Evolutionary conservation across 805 yeast species (phyloP), one percentile per base, ranked within the genome.

Genomic region (Hanseniaspora lachancei): DNA sequence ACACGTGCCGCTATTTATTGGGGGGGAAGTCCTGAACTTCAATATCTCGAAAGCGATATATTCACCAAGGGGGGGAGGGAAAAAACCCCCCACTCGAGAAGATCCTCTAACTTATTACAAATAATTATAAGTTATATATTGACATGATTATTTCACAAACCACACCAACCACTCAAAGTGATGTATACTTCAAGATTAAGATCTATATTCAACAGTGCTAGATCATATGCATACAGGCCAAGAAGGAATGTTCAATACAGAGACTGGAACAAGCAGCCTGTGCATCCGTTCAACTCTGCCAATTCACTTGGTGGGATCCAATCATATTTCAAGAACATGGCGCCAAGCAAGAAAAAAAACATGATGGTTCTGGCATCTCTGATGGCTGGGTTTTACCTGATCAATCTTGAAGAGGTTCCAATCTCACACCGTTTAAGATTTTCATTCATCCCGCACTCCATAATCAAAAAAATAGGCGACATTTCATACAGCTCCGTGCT

Each of bases 321-420:
- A 10, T 18, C 32, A 18, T 44, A 44, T 21, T 44, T 44, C 38
- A 24, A 15, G 34, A 44, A 44, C 38, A 15, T 44, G 48, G 21
- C 57, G 2, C 47, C 54, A 12, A 15, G 38, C n/a, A 42, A 50
- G 3, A 62, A 71, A 29, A 67, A 68, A 42, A 63, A 67, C 47
- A 58, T 69, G 1, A 72, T 68, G 4, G 62, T 67, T 2, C 64
- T 67, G 2, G 62, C 68, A 6, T 75, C 70, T 20, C 67, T 67
- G 0, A 61, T 72, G 10, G 66, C 68, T 0, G 46, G 74, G 0
- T 66, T 72, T 49, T 77, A 74, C 65, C 70, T 74, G 32, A 73
- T 82, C 34, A 75, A 82, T 60, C 71, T 86, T 34, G 85, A 89
- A 60, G 77, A 78, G 60, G 96, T 95, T 0, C 96, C 96, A 0